Percentiles rank a stretch among this genome's conserved stretches.
phyloP scores from a whole-genome alignment of 768 basidiomycete genomes.

The Asterophora lycoperdoides region DNA sequence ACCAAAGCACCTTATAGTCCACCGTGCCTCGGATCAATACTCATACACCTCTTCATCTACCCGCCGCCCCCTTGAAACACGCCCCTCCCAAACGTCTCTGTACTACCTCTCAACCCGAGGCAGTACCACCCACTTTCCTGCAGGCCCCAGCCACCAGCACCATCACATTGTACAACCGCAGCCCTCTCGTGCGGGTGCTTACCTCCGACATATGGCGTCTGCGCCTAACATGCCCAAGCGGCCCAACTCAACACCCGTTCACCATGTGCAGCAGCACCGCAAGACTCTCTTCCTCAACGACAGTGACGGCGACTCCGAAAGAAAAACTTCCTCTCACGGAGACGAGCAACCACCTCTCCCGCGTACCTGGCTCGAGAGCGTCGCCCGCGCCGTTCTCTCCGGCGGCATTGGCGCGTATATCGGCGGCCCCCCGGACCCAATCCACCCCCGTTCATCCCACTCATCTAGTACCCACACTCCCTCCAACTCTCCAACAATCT shows the following conservation, averaged over 20 bases:
- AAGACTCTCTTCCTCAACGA: conserved; percentile 30
- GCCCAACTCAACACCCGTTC: conserved; percentile 29
- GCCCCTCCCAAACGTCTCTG: conserved; percentile 20
- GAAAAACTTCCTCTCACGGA: conserved; percentile 16
- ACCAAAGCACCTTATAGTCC: conserved; percentile 9
- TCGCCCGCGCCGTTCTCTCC: conserved; percentile 61
- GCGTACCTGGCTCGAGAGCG: conserved; percentile 64
- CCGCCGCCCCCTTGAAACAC: conserved; percentile 8
- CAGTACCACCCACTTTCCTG: conserved; percentile 18
- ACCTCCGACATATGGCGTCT: conserved; percentile 75
- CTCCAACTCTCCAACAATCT: background rate
- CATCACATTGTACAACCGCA: conserved; percentile 27
- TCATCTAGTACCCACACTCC: background rate
- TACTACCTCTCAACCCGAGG: conserved; percentile 14
- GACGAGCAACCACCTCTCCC: conserved; percentile 53
- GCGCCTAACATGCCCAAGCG: conserved; percentile 37
- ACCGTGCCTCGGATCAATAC: conserved; percentile 13
- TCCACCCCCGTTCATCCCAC: conserved; percentile 5
- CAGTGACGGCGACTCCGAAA: conserved; percentile 23
- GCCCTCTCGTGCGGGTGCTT: conserved; percentile 57
- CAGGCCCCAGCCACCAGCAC: conserved; percentile 20
- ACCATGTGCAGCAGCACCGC: conserved; percentile 7
- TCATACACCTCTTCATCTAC: conserved; percentile 9
- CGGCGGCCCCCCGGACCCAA: conserved; percentile 30
- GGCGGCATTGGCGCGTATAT: conserved; percentile 45